phyloP scores from a whole-genome alignment of 768 basidiomycete species.

The Leccinum uliginosum region DNA sequence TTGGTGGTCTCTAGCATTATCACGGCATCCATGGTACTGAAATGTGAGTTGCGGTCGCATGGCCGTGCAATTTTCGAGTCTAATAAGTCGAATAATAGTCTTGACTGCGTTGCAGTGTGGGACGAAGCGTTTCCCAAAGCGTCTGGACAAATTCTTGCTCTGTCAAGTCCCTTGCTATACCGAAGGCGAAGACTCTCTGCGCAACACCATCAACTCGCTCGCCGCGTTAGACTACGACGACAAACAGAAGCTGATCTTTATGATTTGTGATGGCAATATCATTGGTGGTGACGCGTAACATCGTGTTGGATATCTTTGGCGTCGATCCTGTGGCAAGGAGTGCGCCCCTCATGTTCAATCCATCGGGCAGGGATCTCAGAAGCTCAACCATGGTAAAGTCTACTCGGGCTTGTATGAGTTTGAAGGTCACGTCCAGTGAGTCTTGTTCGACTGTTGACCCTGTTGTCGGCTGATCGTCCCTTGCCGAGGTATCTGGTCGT shows the following conservation, averaged over 20 bases:
- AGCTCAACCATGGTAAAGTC: constrained; percentile 66
- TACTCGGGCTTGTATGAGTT: constrained; percentile 71
- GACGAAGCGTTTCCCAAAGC: constrained; percentile 57
- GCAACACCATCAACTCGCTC: constrained; percentile 64
- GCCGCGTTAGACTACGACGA: constrained; percentile 64
- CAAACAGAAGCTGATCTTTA: constrained; percentile 62
- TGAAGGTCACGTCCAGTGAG: constrained; percentile 66
- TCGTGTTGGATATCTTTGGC: constrained; percentile 63
- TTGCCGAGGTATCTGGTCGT: constrained; percentile 52
- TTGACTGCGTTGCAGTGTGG: constrained; percentile 60
- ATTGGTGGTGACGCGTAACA: constrained; percentile 65
- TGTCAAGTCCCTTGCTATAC: constrained; percentile 71
- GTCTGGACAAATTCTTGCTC: constrained; percentile 65
- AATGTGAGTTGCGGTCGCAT: constrained; percentile 45
- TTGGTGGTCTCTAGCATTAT: constrained; percentile 52
- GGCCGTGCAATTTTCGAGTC: not conserved
- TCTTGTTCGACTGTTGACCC: constrained; percentile 1
- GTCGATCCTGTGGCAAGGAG: constrained; percentile 60
- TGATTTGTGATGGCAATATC: constrained; percentile 70
- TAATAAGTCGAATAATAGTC: constrained; percentile 37
- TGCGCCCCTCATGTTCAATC: constrained; percentile 62
- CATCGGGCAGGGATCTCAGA: constrained; percentile 62
- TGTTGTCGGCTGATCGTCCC: not conserved
- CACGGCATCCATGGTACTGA: constrained; percentile 50
- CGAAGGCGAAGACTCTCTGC: constrained; percentile 66